Evolutionary conservation across 2,329 filamentous ascomycete species (phyloP).

Genomic region (Metarhizium rileyi): DNA sequence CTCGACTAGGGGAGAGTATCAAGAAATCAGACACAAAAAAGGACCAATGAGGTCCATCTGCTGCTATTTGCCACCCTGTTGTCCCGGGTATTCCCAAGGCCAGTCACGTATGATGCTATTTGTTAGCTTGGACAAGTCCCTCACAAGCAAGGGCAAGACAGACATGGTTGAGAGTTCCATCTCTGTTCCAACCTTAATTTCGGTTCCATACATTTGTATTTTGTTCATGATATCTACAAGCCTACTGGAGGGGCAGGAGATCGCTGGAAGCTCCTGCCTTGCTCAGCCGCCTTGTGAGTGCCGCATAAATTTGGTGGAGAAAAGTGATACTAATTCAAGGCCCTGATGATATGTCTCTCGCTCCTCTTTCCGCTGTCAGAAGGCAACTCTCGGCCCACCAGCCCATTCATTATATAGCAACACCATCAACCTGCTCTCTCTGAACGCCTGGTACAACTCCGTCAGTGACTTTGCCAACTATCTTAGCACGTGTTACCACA

Average conservation of each 20-base stretch:
- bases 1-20: conserved; percentile 31
- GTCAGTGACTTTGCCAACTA: conserved; percentile 17
- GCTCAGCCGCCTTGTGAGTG: conserved; percentile 12
- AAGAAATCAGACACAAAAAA: conserved; percentile 39
- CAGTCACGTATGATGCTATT: neutral
- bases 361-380: conserved; percentile 4
- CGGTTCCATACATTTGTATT: conserved; percentile 3
- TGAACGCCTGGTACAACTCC: conserved; percentile 19
- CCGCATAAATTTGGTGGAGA: conserved; percentile 12
- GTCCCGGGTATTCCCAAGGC: neutral
- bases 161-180: neutral
- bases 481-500: conserved; percentile 14
- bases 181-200: neutral
- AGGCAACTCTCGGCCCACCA: neutral
- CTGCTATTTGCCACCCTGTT: neutral
- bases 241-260: neutral
- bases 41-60: conserved; percentile 26
- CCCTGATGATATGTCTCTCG: conserved; percentile 3
- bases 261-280: neutral
- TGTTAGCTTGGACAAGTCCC: neutral
- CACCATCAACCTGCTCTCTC: neutral
- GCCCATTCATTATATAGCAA: neutral
- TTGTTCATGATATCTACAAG: conserved; percentile 11
- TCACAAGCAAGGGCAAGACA: neutral
- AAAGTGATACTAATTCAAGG: conserved; percentile 11